These are phyloP conservation scores for Ambispora gerdemannii DNA, from an alignment of 192 early-diverging fungal genomes.

Conservation along the genomic window DNA sequence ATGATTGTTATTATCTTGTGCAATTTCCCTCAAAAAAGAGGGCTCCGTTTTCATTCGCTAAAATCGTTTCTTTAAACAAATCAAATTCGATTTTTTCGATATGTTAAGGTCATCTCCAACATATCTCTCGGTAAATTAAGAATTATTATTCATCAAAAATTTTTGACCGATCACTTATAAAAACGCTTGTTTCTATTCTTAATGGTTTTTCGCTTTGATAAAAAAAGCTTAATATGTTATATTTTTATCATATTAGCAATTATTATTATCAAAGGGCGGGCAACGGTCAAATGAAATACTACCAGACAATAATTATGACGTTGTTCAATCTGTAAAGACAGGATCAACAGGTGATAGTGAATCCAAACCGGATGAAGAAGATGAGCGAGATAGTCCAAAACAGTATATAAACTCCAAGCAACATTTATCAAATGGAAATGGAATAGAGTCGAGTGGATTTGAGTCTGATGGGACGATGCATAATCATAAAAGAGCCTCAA, in stretches of 20 bases:
- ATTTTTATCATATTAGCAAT: not conserved
- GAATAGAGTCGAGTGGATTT: constrained; percentile 17
- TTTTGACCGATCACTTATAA: too few relatives aligned
- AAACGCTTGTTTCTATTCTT: too few relatives aligned
- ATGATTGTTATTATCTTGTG: not conserved
- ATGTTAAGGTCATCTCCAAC: not conserved
- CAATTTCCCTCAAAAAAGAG: too few relatives aligned
- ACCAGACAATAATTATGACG: not conserved
- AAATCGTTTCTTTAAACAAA: constrained; percentile 32
- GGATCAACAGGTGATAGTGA: constrained; percentile 27
- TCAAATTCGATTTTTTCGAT: not conserved
- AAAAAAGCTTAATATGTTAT: too few relatives aligned
- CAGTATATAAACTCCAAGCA: constrained; percentile 14
- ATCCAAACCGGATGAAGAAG: constrained; percentile 20
- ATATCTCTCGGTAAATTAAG: not conserved
- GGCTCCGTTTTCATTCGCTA: too few relatives aligned
- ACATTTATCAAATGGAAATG: constrained; percentile 7
- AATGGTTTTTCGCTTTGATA: too few relatives aligned
- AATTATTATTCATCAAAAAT: too few relatives aligned
- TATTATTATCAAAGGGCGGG: not conserved
- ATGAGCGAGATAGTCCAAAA: not conserved
- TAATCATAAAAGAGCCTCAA: constrained; percentile 17
- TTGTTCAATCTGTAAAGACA: not conserved
- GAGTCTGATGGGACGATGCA: constrained; percentile 14
- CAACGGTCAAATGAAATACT: not conserved